These are phyloP conservation scores for Fistulinella cinereoalba DNA, from an alignment of 1,284 basidiomycete genomes.

Conservation along the genomic window DNA sequence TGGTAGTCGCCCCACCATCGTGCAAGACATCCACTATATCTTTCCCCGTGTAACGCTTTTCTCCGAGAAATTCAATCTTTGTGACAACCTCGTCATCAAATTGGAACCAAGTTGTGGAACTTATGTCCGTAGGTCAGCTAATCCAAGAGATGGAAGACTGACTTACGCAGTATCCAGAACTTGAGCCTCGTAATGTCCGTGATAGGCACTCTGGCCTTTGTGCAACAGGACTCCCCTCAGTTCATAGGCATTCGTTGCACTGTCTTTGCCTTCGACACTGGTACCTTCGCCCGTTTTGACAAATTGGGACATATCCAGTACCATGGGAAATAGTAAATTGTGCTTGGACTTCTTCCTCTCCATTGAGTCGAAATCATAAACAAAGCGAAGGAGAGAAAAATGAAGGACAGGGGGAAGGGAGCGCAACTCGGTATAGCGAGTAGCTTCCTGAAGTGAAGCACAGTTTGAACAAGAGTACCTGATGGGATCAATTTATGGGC, in stretches of 20 bases:
- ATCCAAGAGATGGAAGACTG: slow-evolving; percentile 2
- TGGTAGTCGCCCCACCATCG: slow-evolving; percentile 17
- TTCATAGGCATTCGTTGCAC: slow-evolving; percentile 55
- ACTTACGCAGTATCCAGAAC: slow-evolving; percentile 75
- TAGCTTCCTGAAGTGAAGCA: slow-evolving; percentile 69
- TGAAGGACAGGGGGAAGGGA: slow-evolving; percentile 82
- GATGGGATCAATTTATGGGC: neutral
- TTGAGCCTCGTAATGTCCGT: slow-evolving; percentile 91
- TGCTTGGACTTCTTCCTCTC: slow-evolving; percentile 84
- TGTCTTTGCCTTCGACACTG: slow-evolving; percentile 9
- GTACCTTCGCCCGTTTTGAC: slow-evolving; percentile 34
- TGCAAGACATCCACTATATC: slow-evolving; percentile 29
- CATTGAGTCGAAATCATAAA: slow-evolving; percentile 75
- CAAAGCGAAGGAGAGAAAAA: slow-evolving; percentile 86
- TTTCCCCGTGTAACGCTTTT: slow-evolving; percentile 35
- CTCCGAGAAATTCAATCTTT: slow-evolving; percentile 54
- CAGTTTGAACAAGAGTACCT: slow-evolving; percentile 82
- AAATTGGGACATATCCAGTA: slow-evolving; percentile 72
- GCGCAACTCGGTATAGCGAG: slow-evolving; percentile 65
- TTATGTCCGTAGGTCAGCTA: slow-evolving; percentile 31
- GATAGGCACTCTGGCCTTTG: slow-evolving; percentile 83
- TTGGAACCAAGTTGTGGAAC: slow-evolving; percentile 77
- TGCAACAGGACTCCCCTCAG: slow-evolving; percentile 81
- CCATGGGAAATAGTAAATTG: slow-evolving; percentile 67
- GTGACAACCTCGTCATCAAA: slow-evolving; percentile 85